These are phyloP conservation scores for Hypericum androsaemum DNA, from an alignment of 345 rosid genomes.

Conservation along the genomic window DNA sequence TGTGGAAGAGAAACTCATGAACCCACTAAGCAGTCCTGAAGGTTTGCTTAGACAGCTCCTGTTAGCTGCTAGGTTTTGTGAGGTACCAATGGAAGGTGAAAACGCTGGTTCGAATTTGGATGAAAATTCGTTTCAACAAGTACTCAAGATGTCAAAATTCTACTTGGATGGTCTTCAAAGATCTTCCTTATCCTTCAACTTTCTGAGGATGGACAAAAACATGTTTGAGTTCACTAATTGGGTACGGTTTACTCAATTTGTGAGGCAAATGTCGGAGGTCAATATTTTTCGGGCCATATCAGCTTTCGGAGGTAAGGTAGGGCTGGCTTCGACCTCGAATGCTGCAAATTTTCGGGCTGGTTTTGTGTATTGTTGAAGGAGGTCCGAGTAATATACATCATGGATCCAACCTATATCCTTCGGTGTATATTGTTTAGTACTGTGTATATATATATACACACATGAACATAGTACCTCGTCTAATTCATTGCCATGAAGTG, in stretches of 20 bases:
- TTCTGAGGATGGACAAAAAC: constrained; percentile 35
- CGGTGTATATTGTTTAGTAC: constrained; percentile 10
- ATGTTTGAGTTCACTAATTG: constrained; percentile 34
- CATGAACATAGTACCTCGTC: constrained; percentile 10
- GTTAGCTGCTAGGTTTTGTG: constrained; percentile 29
- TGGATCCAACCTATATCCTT: background rate
- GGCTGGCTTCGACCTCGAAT: constrained; percentile 15
- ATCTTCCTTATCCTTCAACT: constrained; percentile 32
- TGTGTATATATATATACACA: no score
- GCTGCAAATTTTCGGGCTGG: constrained; percentile 15
- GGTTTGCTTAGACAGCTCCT: constrained; percentile 33
- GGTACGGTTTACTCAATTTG: constrained; percentile 30
- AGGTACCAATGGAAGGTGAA: constrained; percentile 35
- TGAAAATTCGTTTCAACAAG: constrained; percentile 31
- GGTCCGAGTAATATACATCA: background rate
- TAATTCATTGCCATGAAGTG: constrained; percentile 15
- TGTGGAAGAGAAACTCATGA: constrained; percentile 24
- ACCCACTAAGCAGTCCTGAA: constrained; percentile 36
- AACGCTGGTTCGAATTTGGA: constrained; percentile 24
- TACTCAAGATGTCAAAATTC: constrained; percentile 31
- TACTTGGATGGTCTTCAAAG: constrained; percentile 23
- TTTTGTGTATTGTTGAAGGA: constrained; percentile 22
- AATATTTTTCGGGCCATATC: constrained; percentile 32
- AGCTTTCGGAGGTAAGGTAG: constrained; percentile 19
- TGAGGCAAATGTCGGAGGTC: constrained; percentile 30